Evolutionary conservation across 2,329 filamentous ascomycete species (phyloP), one percentile per base, ranked within the genome.

Genomic region (Arthroderma uncinatum): DNA sequence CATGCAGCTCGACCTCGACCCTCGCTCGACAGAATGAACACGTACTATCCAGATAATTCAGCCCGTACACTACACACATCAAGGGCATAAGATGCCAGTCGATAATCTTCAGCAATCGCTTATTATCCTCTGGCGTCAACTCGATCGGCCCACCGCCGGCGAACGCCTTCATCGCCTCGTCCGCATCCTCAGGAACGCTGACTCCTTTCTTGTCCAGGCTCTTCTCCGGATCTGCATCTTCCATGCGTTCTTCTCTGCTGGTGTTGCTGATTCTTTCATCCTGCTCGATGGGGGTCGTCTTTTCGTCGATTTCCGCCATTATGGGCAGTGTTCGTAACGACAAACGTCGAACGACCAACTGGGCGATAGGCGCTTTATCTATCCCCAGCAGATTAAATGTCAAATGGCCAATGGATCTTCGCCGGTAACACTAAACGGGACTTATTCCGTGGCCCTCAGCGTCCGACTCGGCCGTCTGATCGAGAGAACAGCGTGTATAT

Each of bases 11-110:
- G 7, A 34, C 28, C 57, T 25, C 52, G 6, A 53, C 4, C 52
- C 6, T 16, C 28, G 4, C 30, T 21, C 57, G 23, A 61, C 34
- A 55, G 25, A 25, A 54, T 6, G 10, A 30, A 19, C 23, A 52
- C 70, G 40, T 68, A 74, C 71, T 77, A 60, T 77, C 79, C 5
- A 83, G 69, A 64, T 76, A 83, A 61, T 82, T 81, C 64, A 83
- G 71, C 1, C 78, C 79, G 62, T 83, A 83, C 3, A 82, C 73
- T 30, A 80, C 63, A 58, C 79, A 83, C 64, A 83, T 73, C 61
- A 83, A 69, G 0, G 80, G 81, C 76, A 83, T 80, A 61, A 83
- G 68, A 64, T 82, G 79, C 76, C 74, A 78, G 66, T 86, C 83
- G 59, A 86, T 84, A 55, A 74, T 79, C 16, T 75, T 70, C n/a